phyloP scores from a whole-genome alignment of 1,284 basidiomycete species.

The Phellinidium pouzarii region DNA sequence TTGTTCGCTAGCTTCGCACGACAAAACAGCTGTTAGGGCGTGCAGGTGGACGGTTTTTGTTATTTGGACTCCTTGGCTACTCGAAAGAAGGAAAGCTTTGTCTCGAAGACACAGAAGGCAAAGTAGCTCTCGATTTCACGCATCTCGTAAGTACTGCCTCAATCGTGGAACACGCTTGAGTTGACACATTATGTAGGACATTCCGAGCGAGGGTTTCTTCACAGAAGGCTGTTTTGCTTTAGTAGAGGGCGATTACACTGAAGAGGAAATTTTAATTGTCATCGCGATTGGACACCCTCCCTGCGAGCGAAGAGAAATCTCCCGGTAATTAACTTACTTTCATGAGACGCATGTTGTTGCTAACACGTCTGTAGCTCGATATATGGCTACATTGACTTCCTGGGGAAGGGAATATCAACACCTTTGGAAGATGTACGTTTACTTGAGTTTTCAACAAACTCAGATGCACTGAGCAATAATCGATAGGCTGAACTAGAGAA shows the following conservation, averaged over 20 bases:
- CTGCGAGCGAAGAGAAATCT: constrained; percentile 78
- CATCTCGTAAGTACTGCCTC: constrained; percentile 57
- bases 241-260: constrained; percentile 94
- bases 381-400: constrained; percentile 92
- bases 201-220: constrained; percentile 92
- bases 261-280: constrained; percentile 83
- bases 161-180: background rate
- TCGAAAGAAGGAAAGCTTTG: constrained; percentile 87
- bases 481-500: constrained; percentile 49
- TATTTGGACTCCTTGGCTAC: constrained; percentile 90
- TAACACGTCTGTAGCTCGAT: constrained; percentile 54
- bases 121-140: constrained; percentile 84
- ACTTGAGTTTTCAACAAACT: constrained; percentile 1
- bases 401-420: constrained; percentile 88
- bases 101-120: constrained; percentile 91
- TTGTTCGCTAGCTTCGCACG: constrained; percentile 67
- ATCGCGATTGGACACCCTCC: constrained; percentile 97
- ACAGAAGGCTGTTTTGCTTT: constrained; percentile 95
- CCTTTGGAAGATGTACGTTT: constrained; percentile 81
- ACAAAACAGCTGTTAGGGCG: constrained; percentile 95
- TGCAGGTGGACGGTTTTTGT: constrained; percentile 83
- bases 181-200: constrained; percentile 48
- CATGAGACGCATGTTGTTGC: constrained; percentile 1
- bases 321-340: constrained; percentile 49
- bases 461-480: background rate